Conservation (phyloP, 108 stramenopile species). For the Pseudonitzschia delicatissima region DNA sequence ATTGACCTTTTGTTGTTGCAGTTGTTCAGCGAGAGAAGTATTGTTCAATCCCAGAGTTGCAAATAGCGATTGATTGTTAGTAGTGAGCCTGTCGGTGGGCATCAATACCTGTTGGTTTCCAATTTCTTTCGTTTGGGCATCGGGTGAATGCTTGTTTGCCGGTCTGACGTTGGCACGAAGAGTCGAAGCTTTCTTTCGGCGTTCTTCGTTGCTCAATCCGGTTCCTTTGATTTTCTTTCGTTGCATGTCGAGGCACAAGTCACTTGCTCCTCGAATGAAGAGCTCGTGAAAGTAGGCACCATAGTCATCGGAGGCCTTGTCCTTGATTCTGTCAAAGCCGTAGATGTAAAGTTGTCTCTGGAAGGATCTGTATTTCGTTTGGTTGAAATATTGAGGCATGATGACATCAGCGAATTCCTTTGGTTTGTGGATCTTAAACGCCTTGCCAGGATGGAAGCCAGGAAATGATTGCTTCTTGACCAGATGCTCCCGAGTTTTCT, state of each 20-base stretch:
- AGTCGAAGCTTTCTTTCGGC: not conserved
- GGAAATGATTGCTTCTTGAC: slow-evolving; percentile 25
- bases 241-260: slow-evolving; percentile 23
- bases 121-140: not conserved
- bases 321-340: slow-evolving; percentile 31
- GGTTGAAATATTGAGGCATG: slow-evolving; percentile 61
- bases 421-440: slow-evolving; percentile 63
- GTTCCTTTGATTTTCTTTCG: slow-evolving; percentile 24
- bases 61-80: too few relatives aligned
- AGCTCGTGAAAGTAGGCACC: slow-evolving; percentile 25
- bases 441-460: slow-evolving; percentile 70
- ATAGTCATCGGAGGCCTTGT: not conserved
- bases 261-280: slow-evolving; percentile 17
- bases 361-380: slow-evolving; percentile 22
- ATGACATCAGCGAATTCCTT: slow-evolving; percentile 52
- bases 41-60: not conserved
- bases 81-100: too few relatives aligned
- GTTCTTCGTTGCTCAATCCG: slow-evolving; percentile 11
- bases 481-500: slow-evolving; percentile 29
- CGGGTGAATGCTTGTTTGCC: not conserved
- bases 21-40: not conserved
- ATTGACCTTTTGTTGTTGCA: not conserved
- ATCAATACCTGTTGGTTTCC: too few relatives aligned
- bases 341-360: slow-evolving; percentile 33
- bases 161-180: not conserved